Percentiles rank a stretch among this genome's conserved stretches.
Conservation (phyloP, 352 stramenopile species). For the Globisporangium canariense region DNA sequence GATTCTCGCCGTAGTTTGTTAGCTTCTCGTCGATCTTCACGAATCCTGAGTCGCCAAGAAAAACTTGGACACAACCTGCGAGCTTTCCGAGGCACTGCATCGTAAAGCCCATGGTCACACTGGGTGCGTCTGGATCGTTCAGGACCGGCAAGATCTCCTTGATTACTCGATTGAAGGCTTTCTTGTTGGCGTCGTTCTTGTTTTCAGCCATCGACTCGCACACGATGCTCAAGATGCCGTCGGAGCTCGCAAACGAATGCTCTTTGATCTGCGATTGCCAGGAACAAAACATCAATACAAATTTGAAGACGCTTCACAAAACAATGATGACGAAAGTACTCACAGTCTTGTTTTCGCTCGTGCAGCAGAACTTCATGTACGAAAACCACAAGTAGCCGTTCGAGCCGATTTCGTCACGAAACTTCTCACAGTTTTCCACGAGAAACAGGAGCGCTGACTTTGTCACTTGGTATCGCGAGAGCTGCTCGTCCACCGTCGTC, state of each 20-base stretch:
- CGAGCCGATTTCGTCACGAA: conserved; percentile 51
- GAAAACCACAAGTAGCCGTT: conserved; percentile 54
- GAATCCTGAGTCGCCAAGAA: conserved; percentile 47
- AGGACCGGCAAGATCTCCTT: conserved; percentile 68
- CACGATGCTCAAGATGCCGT: conserved; percentile 40
- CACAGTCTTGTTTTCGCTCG: conserved; percentile 73
- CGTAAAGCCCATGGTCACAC: conserved; percentile 42
- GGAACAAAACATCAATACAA: not conserved
- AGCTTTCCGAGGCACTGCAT: conserved; percentile 53
- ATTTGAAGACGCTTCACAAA: too few species aligned
- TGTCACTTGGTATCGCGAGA: conserved; percentile 67
- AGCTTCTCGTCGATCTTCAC: conserved; percentile 71
- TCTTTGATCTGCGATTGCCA: conserved; percentile 59
- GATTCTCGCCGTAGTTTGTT: conserved; percentile 59
- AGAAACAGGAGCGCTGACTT: conserved; percentile 60
- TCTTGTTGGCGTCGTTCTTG: conserved; percentile 55
- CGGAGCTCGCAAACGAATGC: conserved; percentile 45
- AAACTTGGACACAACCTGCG: conserved; percentile 38
- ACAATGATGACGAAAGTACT: not conserved
- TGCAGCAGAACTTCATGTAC: conserved; percentile 69
- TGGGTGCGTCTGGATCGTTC: conserved; percentile 38
- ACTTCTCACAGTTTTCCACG: conserved; percentile 33
- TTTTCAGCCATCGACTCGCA: conserved; percentile 34
- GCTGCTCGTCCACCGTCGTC: conserved; percentile 54
- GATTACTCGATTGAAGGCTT: conserved; percentile 63